These are phyloP conservation scores for Camellia granthamiana DNA, from an alignment of 148 eudicot genomes.

Conservation along the genomic window DNA sequence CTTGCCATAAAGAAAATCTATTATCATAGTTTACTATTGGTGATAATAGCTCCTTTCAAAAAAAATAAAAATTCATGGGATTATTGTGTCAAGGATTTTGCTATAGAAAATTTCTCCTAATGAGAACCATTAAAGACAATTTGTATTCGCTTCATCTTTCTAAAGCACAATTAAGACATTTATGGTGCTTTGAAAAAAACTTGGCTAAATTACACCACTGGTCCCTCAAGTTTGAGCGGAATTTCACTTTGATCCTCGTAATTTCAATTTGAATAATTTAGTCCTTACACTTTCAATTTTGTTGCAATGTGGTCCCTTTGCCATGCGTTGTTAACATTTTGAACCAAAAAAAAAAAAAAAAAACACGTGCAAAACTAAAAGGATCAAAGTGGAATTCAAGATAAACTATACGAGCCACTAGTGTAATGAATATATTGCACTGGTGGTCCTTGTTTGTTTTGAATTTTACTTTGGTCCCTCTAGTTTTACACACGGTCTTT, in stretches of 20 bases:
- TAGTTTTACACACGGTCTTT: background rate
- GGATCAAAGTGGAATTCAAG: background rate
- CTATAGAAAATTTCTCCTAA: background rate
- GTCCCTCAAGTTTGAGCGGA: background rate
- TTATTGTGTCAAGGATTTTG: constrained; percentile 8
- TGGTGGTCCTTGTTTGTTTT: too few relatives aligned
- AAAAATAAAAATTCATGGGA: background rate
- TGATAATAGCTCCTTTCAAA: background rate
- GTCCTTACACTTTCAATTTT: too few relatives aligned
- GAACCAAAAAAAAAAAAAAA: too few relatives aligned
- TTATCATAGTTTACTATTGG: background rate
- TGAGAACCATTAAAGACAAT: background rate
- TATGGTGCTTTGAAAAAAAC: too few relatives aligned
- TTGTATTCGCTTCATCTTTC: background rate
- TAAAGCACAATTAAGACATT: background rate
- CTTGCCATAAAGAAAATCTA: background rate
- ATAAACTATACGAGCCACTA: background rate
- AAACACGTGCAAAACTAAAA: background rate
- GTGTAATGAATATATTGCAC: too few relatives aligned
- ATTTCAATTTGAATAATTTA: too few relatives aligned
- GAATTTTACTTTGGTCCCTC: background rate
- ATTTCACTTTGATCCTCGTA: too few relatives aligned
- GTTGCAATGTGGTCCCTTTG: too few relatives aligned
- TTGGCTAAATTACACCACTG: too few relatives aligned
- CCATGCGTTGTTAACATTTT: too few relatives aligned